Evolutionary conservation across 2,329 filamentous ascomycete genomes (phyloP).

Genomic region (Drechslerella stenobrocha): DNA sequence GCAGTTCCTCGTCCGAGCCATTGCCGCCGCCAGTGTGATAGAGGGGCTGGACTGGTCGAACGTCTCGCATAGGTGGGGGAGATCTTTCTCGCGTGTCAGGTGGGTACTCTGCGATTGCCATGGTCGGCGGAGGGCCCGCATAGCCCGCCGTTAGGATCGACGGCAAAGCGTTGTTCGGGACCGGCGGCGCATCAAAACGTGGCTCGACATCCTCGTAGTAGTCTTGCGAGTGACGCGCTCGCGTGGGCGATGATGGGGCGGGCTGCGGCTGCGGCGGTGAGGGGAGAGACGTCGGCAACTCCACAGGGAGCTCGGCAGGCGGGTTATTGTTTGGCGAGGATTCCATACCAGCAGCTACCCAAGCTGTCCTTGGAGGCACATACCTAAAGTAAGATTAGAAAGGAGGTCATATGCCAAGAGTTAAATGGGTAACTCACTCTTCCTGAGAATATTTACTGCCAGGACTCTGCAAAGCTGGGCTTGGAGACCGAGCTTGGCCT

Average conservation of each 20-base stretch:
- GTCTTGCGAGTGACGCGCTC: constrained; percentile 54
- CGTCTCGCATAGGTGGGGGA: constrained; percentile 52
- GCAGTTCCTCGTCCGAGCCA: constrained; percentile 66
- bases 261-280: constrained; percentile 18
- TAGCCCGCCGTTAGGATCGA: constrained; percentile 36
- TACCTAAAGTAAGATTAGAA: constrained; percentile 46
- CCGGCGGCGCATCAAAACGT: constrained; percentile 62
- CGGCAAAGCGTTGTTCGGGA: constrained; percentile 50
- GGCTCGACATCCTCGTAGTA: constrained; percentile 97
- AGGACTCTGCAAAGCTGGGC: constrained; percentile 39
- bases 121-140: constrained; percentile 24
- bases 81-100: constrained; percentile 53
- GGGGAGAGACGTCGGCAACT: constrained; percentile 48
- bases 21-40: constrained; percentile 55
- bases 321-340: constrained; percentile 2
- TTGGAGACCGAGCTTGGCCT: constrained; percentile 26
- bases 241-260: constrained; percentile 18
- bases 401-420: background rate
- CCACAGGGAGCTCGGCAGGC: constrained; percentile 50
- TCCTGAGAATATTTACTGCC: constrained; percentile 46
- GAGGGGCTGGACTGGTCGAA: constrained; percentile 53
- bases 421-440: constrained; percentile 26
- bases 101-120: constrained; percentile 42
- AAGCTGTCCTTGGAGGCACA: constrained; percentile 51
- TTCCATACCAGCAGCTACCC: constrained; percentile 41